Evolutionary conservation across 2,329 filamentous ascomycete genomes (phyloP), one percentile per base, ranked within the genome.

Genomic region (Pestalotiopsis sp.): DNA sequence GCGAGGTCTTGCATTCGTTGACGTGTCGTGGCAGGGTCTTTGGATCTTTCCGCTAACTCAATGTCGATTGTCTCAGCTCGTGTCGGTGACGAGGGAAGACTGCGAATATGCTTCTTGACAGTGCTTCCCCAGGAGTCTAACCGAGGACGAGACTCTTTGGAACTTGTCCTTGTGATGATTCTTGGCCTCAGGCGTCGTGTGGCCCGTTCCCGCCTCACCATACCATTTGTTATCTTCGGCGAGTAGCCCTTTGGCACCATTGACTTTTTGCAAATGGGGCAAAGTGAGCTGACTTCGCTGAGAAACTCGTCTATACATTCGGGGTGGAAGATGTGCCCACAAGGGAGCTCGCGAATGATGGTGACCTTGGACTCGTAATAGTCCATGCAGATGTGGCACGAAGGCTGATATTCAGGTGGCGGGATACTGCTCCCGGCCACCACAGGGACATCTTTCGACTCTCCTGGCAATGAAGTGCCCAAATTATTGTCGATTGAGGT

Each of bases 251-350:
- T 75, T 6, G 95, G 94, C 1, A 98, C 82, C 75, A 95, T 93
- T 64, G 88, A 93, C 70, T 91, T 88, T 79, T 97, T 98, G 84
- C 96, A 99, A 74, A 97, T 84, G 0, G 96, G 95, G 76, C 96
- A 99, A 1, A 98, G 85, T 20, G 93, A 97, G 77, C 93, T 97
- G 76, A 92, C 91, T 67, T 90, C 86, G 58, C 87, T 85, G 13
- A 98, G 84, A 75, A 96, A 97, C 25, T 91, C 88, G 76, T 98
- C 95, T 71, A 98, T 95, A 76, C 96, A 99, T 72, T 93, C 91
- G 0, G 93, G 92, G 73, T 99, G 95, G 80, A 95, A 99, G 68
- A 98, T 95, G 78, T 99, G 96, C 0, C 92, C 90, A 74, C 96
- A 99, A 0, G 93, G 90, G 2, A 98, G 84, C 80, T 98, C 93